These are phyloP conservation scores for Syzygium jambos DNA, from an alignment of 345 rosid genomes.

Conservation along the genomic window DNA sequence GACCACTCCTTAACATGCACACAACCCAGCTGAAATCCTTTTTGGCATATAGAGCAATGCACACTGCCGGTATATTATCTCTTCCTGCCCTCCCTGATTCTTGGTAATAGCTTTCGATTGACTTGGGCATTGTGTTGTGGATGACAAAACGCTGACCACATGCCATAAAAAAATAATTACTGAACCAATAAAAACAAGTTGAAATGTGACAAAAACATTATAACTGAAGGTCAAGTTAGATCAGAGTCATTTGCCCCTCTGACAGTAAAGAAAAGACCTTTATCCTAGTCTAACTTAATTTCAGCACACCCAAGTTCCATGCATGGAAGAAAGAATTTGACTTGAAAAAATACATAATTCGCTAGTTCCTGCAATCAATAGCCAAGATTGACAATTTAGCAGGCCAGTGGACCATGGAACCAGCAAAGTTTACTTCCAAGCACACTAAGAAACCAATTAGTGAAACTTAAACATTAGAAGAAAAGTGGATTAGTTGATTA, in stretches of 20 bases:
- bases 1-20: slow-evolving; percentile 82
- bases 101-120: slow-evolving; percentile 86
- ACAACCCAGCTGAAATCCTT: slow-evolving; percentile 91
- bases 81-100: slow-evolving; percentile 96
- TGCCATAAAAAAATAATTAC: neutral
- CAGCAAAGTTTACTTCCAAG: too few species aligned
- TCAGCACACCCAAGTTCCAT: neutral
- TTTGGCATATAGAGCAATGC: slow-evolving; percentile 76
- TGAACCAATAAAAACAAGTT: neutral
- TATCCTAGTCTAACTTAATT: neutral
- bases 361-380: neutral
- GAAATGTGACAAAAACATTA: neutral
- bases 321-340: neutral
- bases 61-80: slow-evolving; percentile 57
- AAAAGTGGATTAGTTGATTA: too few species aligned
- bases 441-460: too few species aligned
- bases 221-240: neutral
- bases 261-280: neutral
- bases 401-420: neutral
- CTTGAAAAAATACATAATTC: neutral
- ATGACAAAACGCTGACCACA: slow-evolving; percentile 76
- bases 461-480: too few species aligned
- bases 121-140: slow-evolving; percentile 86
- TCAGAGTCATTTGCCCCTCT: neutral
- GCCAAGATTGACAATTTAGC: neutral